Evolutionary conservation across 192 early-diverging fungal species (phyloP).

Genomic region (Entomortierella chlamydospora): DNA sequence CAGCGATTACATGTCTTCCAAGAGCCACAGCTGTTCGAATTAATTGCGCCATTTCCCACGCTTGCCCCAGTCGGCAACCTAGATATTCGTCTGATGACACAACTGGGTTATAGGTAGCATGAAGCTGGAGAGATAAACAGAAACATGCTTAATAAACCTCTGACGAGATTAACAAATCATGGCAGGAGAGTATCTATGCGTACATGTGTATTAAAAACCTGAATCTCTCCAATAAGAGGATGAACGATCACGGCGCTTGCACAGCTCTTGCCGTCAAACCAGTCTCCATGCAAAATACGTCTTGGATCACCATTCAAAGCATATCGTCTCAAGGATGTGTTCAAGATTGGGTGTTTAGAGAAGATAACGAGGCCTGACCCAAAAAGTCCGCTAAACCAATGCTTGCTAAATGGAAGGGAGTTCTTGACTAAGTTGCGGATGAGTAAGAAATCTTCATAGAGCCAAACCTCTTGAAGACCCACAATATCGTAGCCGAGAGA

Average conservation of each 20-base stretch:
- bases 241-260: slow-evolving; percentile 59
- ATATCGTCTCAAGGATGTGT: slow-evolving; percentile 54
- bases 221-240: slow-evolving; percentile 60
- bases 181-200: neutral
- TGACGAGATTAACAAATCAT: neutral
- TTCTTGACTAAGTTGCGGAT: slow-evolving; percentile 16
- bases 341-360: slow-evolving; percentile 58
- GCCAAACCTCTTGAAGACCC: slow-evolving; percentile 42
- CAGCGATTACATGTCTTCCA: slow-evolving; percentile 63
- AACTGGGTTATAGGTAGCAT: slow-evolving; percentile 61
- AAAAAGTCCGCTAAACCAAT: slow-evolving; percentile 30
- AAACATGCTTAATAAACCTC: too few species aligned
- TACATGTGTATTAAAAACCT: slow-evolving; percentile 71
- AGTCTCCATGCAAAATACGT: slow-evolving; percentile 65
- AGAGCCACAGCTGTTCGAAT: slow-evolving; percentile 52
- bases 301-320: slow-evolving; percentile 60
- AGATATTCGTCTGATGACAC: slow-evolving; percentile 52
- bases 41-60: slow-evolving; percentile 60
- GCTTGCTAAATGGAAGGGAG: slow-evolving; percentile 9
- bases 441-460: slow-evolving; percentile 18
- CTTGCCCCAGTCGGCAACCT: slow-evolving; percentile 59
- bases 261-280: slow-evolving; percentile 65
- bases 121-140: slow-evolving; percentile 51
- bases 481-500: slow-evolving; percentile 37
- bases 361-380: slow-evolving; percentile 39